Evolutionary conservation across 2,329 filamentous ascomycete genomes (phyloP), one percentile per base, ranked within the genome.

Genomic region (Diaporthe aspalathi): DNA sequence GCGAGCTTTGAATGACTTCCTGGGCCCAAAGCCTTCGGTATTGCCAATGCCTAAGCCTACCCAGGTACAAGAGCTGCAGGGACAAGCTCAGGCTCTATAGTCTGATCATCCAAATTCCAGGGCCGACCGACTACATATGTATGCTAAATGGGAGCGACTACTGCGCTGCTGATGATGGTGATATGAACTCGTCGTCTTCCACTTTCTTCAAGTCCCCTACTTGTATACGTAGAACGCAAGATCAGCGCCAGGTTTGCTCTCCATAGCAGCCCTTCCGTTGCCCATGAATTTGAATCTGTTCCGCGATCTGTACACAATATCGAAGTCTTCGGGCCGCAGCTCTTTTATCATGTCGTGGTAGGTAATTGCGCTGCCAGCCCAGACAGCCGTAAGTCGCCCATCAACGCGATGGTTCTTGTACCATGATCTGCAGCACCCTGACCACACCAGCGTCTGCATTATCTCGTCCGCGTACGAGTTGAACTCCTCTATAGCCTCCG

Each of bases 221-320:
- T 68, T 71, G 45, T 68, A 43, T 2, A 71, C 49, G 22, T 71
- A 71, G 45, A 68, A 71, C 11, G 70, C 63, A 24, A 71, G 27
- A 60, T 71, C 70, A 6, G 53, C 53, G 2, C 54, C 70, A 22
- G 70, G 38, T 1, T 2, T 27, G 12, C 52, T 62, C 53, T 72
- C 71, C 38, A 60, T 43, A 45, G 50, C 54, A 14, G 67, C 53
- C 60, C 60, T 70, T 11, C 71, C 71, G 7, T 70, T 69, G 1
- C 71, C 71, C 67, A 70, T 66, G 27, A 72, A 72, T 20, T 49
- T 70, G 22, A 72, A 72, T 9, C 60, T 65, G 35, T 72, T 72
- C 16, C 24, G 50, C 16, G 60, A 57, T 17, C 60, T 60, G 43
- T 72, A 72, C 24, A 17, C 29, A 16, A 70, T 70, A 43, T 70